Percentiles rank a stretch among this genome's conserved stretches.
Evolutionary conservation across 805 yeast genomes (phyloP).

Genomic region (Brettanomyces custersianus): DNA sequence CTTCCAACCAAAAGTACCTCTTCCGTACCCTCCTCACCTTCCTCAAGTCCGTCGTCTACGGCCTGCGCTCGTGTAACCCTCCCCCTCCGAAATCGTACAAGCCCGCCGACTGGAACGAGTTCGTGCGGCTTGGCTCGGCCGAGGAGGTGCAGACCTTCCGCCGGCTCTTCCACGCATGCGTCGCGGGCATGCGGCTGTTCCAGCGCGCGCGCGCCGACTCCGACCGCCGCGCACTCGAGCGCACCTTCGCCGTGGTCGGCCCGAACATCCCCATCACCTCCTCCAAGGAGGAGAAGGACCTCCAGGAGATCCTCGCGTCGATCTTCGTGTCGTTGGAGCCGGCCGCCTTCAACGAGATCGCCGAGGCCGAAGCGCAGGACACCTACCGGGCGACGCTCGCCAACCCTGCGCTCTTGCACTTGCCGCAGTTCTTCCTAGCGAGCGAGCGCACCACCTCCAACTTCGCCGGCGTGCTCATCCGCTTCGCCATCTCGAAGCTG

Average conservation of each 20-base stretch:
- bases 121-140: slow-evolving; percentile 71
- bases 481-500: slow-evolving; percentile 65
- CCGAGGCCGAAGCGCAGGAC: slow-evolving; percentile 69
- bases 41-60: slow-evolving; percentile 81
- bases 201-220: slow-evolving; percentile 43
- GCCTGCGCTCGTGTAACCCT: slow-evolving; percentile 83
- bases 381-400: slow-evolving; percentile 71
- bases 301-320: slow-evolving; percentile 92
- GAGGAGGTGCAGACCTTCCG: slow-evolving; percentile 79
- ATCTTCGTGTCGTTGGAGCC: slow-evolving; percentile 92
- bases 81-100: slow-evolving; percentile 52
- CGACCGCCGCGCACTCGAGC: slow-evolving; percentile 24
- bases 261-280: slow-evolving; percentile 81
- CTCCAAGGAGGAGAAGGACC: slow-evolving; percentile 86
- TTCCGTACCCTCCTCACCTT: slow-evolving; percentile 87
- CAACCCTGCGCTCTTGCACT: slow-evolving; percentile 78
- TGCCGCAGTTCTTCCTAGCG: slow-evolving; percentile 90
- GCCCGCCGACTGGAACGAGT: slow-evolving; percentile 67
- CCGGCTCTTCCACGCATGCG: slow-evolving; percentile 74
- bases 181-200: slow-evolving; percentile 71
- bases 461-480: slow-evolving; percentile 74
- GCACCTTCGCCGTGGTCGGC: slow-evolving; percentile 57
- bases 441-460: slow-evolving; percentile 92
- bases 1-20: slow-evolving; percentile 50
- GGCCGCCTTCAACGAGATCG: slow-evolving; percentile 89